Evolutionary conservation across 2,329 filamentous ascomycete species (phyloP), one percentile per base, ranked within the genome.

Genomic region (Chrysosporium keratinophilum): DNA sequence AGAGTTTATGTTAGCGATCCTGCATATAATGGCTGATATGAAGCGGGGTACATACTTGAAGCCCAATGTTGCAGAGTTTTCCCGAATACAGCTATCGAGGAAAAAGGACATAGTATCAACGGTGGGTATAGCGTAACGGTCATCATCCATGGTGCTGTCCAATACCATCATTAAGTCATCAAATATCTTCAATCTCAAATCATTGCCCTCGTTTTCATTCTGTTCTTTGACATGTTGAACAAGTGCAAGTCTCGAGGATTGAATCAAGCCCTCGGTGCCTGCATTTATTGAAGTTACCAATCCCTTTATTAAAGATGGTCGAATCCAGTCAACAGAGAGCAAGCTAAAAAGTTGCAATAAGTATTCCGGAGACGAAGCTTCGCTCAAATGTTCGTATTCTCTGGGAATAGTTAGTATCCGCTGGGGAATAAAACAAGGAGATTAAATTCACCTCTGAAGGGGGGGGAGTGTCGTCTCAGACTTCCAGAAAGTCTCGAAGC

Each of bases 31-130:
- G 31, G 33, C 10, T 11, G 15, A n/a, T 1, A 19, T 28, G 4
- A 17, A 37, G n/a, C n/a, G 17, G 4, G 11, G 3, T n/a, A 59
- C 64, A 48, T 49, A 69, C 62, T 60, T 59, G n/a, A 52, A 17
- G 5, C 31, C 23, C 23, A 66, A 10, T 70, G 76, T 44, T 73
- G 51, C 54, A 12, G 58, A 45, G 15, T 50, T 15, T 14, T 19
- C 17, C 9, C 17, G 48, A n/a, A 68, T 54, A 61, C 73, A 68
- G 58, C 74, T 77, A 71, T 90, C 82, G 66, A 94, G 78, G 33
- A 97, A 70, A 62, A 93, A 94, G 0, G 83, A 83, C 1, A 86
- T 65, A 2, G 90, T 78, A 61, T 95, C 88, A 2, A 98, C 74
- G 0, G 85, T 78, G 0, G 90, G 85, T 19, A 93, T 78, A 0